phyloP scores from a whole-genome alignment of 495 filamentous ascomycete genomes.

The Gamarada debralockiae region DNA sequence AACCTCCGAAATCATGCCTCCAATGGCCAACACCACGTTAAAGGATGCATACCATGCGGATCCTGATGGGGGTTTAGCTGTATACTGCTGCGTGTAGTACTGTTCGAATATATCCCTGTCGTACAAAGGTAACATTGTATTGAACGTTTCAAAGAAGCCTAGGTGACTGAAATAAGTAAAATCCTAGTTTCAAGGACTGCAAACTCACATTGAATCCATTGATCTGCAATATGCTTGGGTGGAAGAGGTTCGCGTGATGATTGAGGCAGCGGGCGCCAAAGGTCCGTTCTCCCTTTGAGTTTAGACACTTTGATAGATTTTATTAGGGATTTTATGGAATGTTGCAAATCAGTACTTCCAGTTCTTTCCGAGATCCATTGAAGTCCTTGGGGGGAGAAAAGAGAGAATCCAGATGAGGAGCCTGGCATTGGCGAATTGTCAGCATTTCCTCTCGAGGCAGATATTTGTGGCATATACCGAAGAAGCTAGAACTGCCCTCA shows the following conservation, averaged over 20 bases:
- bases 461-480: background rate
- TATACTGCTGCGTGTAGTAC: conserved; percentile 8
- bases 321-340: background rate
- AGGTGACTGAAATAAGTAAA: conserved; percentile 4
- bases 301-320: background rate
- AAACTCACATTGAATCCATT: conserved; percentile 3
- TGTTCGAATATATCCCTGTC: conserved; percentile 6
- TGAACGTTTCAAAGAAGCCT: conserved; percentile 13
- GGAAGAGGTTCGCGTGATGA: background rate
- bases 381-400: conserved; percentile 13
- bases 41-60: conserved; percentile 16
- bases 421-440: background rate
- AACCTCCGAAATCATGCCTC: background rate
- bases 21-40: conserved; percentile 12
- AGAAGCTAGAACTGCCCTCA: background rate
- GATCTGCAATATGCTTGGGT: conserved; percentile 4
- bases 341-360: background rate
- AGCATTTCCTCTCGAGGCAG: background rate
- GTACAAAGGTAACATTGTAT: conserved; percentile 6
- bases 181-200: no score
- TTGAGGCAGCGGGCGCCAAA: background rate
- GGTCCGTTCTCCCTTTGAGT: background rate
- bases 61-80: background rate
- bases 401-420: conserved; percentile 10
- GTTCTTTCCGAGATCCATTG: conserved; percentile 11